Evolutionary conservation across 2,329 filamentous ascomycete species (phyloP), one percentile per base, ranked within the genome.

Genomic region (Seiridium cupressi): DNA sequence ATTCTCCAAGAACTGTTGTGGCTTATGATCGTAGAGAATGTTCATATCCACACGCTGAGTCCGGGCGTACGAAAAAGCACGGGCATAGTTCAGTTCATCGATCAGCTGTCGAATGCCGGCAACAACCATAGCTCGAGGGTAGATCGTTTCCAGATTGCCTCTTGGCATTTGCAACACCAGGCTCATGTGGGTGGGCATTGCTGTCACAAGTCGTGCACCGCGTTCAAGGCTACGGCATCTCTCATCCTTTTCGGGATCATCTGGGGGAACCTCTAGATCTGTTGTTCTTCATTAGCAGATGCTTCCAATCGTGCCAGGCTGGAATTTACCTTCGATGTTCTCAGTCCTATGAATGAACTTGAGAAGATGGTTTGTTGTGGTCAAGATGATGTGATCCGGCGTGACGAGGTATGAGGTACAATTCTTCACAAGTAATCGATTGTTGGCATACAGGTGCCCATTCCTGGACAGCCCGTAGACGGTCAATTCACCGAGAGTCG

Each of bases 31-130:
- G 70, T 96, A 94, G 2, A 99, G 80, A 62, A 99, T 94, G 70
- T 99, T 99, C 90, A 98, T 93, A 70, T 99, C 95, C 1, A 99
- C 95, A 66, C 96, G 87, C 72, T 99, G 96, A 31, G 89, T 94
- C 55, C 95, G 88, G 72, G 95, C 98, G 63, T 92, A 89, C 31
- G 90, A 80, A 72, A 97, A 99, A 0, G 95, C 95, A 56, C 85
- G 86, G 54, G 84, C 86, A 70, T 97, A 99, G 68, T 95, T 87
- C 72, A 90, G 91, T 38, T 84, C 80, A 58, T 93, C 89, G 56
- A 99, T 91, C 56, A 90, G 86, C 55, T 86, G 85, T 53, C 95
- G 86, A 59, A 99, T 96, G 34, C 93, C 93, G 2, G 93, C 92
- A 54, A 99, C 81, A 0, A 99, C 94, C 76, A 99, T 89, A 11